Evolutionary conservation across 2,329 filamentous ascomycete species (phyloP), one percentile per base, ranked within the genome.

Genomic region (Penicillium brevicompactum): DNA sequence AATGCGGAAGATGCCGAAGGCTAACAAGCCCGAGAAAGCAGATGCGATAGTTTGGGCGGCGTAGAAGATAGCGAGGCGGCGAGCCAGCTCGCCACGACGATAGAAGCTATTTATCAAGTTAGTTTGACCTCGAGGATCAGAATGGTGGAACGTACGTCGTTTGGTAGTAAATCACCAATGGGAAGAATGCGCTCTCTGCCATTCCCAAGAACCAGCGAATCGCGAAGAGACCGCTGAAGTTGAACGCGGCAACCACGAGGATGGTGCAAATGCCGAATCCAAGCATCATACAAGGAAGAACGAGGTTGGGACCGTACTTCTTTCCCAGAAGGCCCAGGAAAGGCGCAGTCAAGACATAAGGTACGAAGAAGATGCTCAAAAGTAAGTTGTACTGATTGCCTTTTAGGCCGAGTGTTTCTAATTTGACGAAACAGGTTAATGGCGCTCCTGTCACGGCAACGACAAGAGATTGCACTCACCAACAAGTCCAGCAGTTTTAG

Each of bases 1-100:
- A 38, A 78, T 70, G 24, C 70, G 73, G 57, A 79, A 78, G 27
- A 76, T 69, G 1, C 72, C 75, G 49, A 76, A 78, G 2, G 72
- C 69, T n/a, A 71, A 59, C 5, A 71, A 56, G 1, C 69, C 69
- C 0, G 67, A 69, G 41, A 71, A 71, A 11, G 69, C 69, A 7
- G 62, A 67, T 4, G 67, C 65, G 37, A 68, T 66, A 2, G 59
- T 69, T 38, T 64, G 62, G 5, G 63, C 65, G 4, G 67, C 67
- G 21, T 70, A 70, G 55, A 70, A 70, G n/a, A 70, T 67, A 0
- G 63, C 66, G 0, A 70, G 58, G 9, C 67, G 64, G 4, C 65
- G 58, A 14, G 67, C 67, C 3, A 69, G 46, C 55, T 70, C 67
- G 14, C 61, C 62, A 22, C 68, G 67, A 14, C 64, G 67, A 45